phyloP scores from a whole-genome alignment of 176 grass and related monocot genomes.

The Sorghum bicolor region Sorghum_bicolor_NCBIv3 NC_012871.2:7080501-7081000 shows the following conservation, averaged over 20 bases:
- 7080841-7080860: not conserved
- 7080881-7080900: not conserved
- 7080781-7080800: constrained; percentile 62
- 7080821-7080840: not conserved
- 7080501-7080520: not conserved
- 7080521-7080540: not conserved
- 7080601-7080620: not conserved
- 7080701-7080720: not conserved
- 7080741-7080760: constrained; percentile 25
- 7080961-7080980: not conserved
- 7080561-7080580: not conserved
- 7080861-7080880: not conserved
- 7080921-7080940: not conserved
- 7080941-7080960: not conserved
- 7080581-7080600: not conserved
- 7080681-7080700: not conserved
- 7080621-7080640: too few species aligned
- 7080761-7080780: constrained; percentile 65
- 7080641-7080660: not conserved
- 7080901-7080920: not conserved
- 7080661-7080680: not conserved
- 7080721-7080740: constrained; percentile 20
- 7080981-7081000: constrained; percentile 23
- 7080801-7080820: constrained; percentile 58
- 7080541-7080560: not conserved